A percentile compares a stretch with the other conserved stretches of the same genome.
Conservation (phyloP, 1,284 basidiomycete species). For the Naganishia albida region DNA sequence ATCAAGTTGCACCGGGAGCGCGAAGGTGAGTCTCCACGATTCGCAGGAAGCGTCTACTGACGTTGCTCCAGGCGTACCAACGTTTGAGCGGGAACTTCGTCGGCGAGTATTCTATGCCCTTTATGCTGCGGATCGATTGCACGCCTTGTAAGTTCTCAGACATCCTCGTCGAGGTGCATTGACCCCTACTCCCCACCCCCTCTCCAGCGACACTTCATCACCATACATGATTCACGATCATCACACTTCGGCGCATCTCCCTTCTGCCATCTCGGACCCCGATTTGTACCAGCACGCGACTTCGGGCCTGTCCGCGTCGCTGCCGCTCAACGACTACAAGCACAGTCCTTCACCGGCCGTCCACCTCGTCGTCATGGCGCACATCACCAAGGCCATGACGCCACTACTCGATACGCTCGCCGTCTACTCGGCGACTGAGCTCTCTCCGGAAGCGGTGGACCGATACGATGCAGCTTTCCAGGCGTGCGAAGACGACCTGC, state of each 20-base stretch:
- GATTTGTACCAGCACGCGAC: conserved; percentile 45
- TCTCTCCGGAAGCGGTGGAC: conserved; percentile 43
- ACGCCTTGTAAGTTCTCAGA: conserved; percentile 40
- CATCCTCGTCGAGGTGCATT: neutral
- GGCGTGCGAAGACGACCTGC: conserved; percentile 47
- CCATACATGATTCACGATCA: conserved; percentile 50
- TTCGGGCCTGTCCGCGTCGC: conserved; percentile 34
- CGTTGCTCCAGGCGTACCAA: conserved; percentile 34
- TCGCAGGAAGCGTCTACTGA: neutral
- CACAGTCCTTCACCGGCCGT: conserved; percentile 44
- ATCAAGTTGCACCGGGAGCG: conserved; percentile 49
- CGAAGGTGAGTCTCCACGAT: conserved; percentile 37
- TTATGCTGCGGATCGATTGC: conserved; percentile 47
- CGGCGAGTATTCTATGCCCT: conserved; percentile 50
- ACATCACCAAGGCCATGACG: conserved; percentile 45
- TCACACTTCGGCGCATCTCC: conserved; percentile 46
- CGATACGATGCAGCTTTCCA: conserved; percentile 46
- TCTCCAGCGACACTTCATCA: conserved; percentile 41
- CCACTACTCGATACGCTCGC: conserved; percentile 48
- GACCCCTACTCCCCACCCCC: too few relatives aligned
- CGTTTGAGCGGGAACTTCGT: conserved; percentile 47
- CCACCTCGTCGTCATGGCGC: conserved; percentile 47
- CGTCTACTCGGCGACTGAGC: conserved; percentile 42
- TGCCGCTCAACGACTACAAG: conserved; percentile 44
- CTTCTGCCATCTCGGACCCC: conserved; percentile 46